phyloP scores from a whole-genome alignment of 2,329 filamentous ascomycete genomes.

The Colletotrichum trifolii region DNA sequence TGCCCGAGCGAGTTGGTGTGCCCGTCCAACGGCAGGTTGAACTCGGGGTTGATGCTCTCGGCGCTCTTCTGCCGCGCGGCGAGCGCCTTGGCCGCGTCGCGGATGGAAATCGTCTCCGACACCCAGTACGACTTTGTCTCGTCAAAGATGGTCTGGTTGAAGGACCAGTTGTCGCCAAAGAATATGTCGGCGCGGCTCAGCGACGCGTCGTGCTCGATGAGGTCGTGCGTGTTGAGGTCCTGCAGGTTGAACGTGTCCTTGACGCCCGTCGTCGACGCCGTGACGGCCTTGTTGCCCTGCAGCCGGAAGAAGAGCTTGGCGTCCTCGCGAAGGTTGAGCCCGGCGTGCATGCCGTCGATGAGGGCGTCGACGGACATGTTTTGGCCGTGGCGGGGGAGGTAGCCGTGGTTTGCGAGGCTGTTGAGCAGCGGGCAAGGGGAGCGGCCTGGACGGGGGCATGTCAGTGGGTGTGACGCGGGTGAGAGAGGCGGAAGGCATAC shows the following conservation, averaged over 20 bases:
- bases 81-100: slow-evolving; percentile 42
- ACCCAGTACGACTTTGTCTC: slow-evolving; percentile 28
- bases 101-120: slow-evolving; percentile 1
- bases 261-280: slow-evolving; percentile 26
- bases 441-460: background rate
- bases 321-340: slow-evolving; percentile 34
- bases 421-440: slow-evolving; percentile 40
- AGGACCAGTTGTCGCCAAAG: slow-evolving; percentile 45
- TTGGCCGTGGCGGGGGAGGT: slow-evolving; percentile 40
- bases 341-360: slow-evolving; percentile 30
- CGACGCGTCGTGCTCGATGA: slow-evolving; percentile 29
- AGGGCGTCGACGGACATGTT: slow-evolving; percentile 39
- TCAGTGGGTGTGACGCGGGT: background rate
- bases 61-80: slow-evolving; percentile 38
- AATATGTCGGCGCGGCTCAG: slow-evolving; percentile 41
- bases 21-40: slow-evolving; percentile 30
- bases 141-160: slow-evolving; percentile 42
- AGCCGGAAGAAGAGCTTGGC: slow-evolving; percentile 34
- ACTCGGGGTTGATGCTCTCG: slow-evolving; percentile 40
- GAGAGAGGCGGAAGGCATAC: background rate
- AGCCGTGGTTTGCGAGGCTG: slow-evolving; percentile 43
- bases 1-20: slow-evolving; percentile 33
- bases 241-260: slow-evolving; percentile 39
- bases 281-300: slow-evolving; percentile 31
- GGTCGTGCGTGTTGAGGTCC: slow-evolving; percentile 40